Conservation (phyloP, 2,329 filamentous ascomycete species). For the Xylaria sp. region DNA sequence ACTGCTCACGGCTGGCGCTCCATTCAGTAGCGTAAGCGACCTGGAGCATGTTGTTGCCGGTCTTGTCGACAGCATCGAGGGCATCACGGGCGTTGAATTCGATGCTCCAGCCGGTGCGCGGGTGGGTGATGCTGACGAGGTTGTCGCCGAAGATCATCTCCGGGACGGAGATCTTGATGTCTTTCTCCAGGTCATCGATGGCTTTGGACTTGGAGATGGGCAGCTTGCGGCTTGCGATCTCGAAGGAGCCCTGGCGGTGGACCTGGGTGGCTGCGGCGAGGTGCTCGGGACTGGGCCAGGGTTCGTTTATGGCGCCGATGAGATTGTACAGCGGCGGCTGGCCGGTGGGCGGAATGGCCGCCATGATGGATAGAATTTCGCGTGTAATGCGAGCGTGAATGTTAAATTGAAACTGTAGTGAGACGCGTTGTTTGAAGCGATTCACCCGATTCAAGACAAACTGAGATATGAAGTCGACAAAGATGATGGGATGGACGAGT, state of each 20-base stretch:
- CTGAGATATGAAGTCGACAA: neutral
- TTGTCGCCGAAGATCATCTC: slow-evolving; percentile 99
- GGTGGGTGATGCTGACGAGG: slow-evolving; percentile 67
- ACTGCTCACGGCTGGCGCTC: slow-evolving; percentile 63
- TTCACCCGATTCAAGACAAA: neutral
- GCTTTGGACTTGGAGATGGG: slow-evolving; percentile 89
- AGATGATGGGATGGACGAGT: neutral
- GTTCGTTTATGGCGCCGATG: slow-evolving; percentile 42
- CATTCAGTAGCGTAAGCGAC: slow-evolving; percentile 90
- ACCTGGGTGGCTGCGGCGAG: slow-evolving; percentile 50
- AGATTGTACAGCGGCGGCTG: slow-evolving; percentile 25
- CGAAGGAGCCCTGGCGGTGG: slow-evolving; percentile 61
- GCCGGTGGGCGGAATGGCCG: slow-evolving; percentile 16
- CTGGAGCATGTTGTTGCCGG: slow-evolving; percentile 81
- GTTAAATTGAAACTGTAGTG: neutral
- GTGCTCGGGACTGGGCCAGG: slow-evolving; percentile 48
- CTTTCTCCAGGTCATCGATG: slow-evolving; percentile 77
- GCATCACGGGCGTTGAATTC: slow-evolving; percentile 82
- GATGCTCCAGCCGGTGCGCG: slow-evolving; percentile 69
- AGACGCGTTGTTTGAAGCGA: neutral
- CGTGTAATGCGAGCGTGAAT: neutral
- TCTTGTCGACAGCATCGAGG: slow-evolving; percentile 90
- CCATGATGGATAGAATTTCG: slow-evolving; percentile 2
- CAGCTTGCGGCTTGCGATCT: slow-evolving; percentile 77
- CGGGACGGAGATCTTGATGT: slow-evolving; percentile 78